Evolutionary conservation across 2,329 filamentous ascomycete genomes (phyloP).

Genomic region (Aureobasidium sp.): DNA sequence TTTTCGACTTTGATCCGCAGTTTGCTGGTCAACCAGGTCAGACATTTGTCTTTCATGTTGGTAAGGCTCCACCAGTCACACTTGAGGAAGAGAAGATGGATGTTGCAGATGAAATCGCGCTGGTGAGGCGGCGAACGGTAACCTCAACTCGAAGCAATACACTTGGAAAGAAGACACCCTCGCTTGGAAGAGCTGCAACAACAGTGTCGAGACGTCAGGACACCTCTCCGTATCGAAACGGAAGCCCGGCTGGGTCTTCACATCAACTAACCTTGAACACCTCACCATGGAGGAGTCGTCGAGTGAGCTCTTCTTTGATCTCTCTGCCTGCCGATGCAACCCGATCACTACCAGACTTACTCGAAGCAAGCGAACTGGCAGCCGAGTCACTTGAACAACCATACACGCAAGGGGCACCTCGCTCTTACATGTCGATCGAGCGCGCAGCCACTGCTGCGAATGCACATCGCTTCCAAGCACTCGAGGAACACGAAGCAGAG

Average conservation of each 20-base stretch:
- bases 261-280: neutral
- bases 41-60: constrained; percentile 27
- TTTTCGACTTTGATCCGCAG: constrained; percentile 27
- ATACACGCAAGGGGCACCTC: constrained; percentile 26
- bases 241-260: neutral
- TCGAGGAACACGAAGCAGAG: constrained; percentile 43
- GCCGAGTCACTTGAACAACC: constrained; percentile 26
- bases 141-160: constrained; percentile 25
- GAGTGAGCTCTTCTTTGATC: constrained; percentile 9
- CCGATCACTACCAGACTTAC: constrained; percentile 24
- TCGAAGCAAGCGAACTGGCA: constrained; percentile 22
- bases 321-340: constrained; percentile 15
- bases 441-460: constrained; percentile 54
- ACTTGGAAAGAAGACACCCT: constrained; percentile 24
- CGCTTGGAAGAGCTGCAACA: constrained; percentile 27
- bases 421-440: constrained; percentile 26
- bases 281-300: constrained; percentile 7
- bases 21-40: constrained; percentile 29
- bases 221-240: neutral
- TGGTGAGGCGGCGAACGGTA: constrained; percentile 28
- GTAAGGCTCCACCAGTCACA: constrained; percentile 26
- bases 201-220: constrained; percentile 18
- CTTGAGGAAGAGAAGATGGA: constrained; percentile 27
- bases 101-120: constrained; percentile 26
- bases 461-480: constrained; percentile 56